Evolutionary conservation across 2,329 filamentous ascomycete species (phyloP).

Genomic region (Verticillium zaregamsianum): DNA sequence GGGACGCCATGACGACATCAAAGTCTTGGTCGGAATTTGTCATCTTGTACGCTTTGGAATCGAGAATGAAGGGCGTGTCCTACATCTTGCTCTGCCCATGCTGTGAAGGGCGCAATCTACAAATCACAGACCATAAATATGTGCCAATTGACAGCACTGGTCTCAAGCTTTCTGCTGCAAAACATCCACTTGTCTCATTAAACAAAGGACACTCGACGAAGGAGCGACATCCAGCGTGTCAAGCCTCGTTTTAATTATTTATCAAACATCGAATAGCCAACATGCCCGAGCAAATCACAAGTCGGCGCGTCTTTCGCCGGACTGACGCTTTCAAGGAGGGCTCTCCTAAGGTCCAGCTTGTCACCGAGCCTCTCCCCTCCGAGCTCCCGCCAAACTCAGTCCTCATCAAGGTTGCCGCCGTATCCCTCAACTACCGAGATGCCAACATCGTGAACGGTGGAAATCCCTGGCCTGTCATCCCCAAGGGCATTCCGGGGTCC

Average conservation of each 20-base stretch:
- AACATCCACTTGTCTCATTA: not conserved
- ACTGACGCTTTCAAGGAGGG: conserved; percentile 24
- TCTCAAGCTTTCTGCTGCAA: not conserved
- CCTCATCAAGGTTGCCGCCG: conserved; percentile 25
- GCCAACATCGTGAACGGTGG: conserved; percentile 31
- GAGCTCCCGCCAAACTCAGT: conserved; percentile 24
- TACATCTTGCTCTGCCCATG: not conserved
- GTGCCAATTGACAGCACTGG: not conserved
- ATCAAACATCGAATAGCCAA: too few species aligned
- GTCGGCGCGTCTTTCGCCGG: conserved; percentile 19
- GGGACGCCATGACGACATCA: too few species aligned
- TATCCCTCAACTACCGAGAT: conserved; percentile 29
- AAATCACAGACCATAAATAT: not conserved
- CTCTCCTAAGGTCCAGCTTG: conserved; percentile 26
- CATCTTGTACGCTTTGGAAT: not conserved
- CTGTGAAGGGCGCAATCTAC: not conserved
- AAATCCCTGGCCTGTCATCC: conserved; percentile 35
- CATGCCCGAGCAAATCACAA: not conserved
- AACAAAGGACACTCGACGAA: too few species aligned
- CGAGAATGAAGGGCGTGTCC: not conserved
- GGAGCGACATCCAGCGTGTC: too few species aligned
- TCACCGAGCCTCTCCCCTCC: conserved; percentile 24
- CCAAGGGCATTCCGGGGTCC: conserved; percentile 25
- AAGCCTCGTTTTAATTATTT: too few species aligned
- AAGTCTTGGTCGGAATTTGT: not conserved